Evolutionary conservation across 139 green algal species (phyloP), one percentile per base, ranked within the genome.

Genomic region (Chloropicon primus): DNA sequence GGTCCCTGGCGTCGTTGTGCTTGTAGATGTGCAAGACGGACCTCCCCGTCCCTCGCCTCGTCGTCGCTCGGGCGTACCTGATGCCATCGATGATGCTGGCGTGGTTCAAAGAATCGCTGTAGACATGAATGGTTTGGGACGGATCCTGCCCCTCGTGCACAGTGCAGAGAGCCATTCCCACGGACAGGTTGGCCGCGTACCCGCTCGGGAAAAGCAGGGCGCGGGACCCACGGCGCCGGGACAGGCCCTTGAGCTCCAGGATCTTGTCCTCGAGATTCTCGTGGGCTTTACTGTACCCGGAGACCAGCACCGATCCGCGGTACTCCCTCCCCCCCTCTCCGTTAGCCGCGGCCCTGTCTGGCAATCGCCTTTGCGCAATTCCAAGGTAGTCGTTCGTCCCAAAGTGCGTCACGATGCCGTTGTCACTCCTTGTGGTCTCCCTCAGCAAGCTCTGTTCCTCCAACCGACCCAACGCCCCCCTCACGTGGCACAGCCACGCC

Each of bases 21-120:
- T 87, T 82, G 41, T 86, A 86, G n/a, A 97, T 84, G 25, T 91
- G 79, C 71, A 95, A 28, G 28, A 54, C 53, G 17, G 22, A 24
- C 22, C 77, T 83, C n/a, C 0, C 62, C n/a, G 27, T 79, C 22
- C 29, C 26, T 21, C 23, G 17, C 2, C 73, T 17, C 53, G n/a
- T 80, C 24, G 3, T 54, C 5, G 76, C 74, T 28, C 10, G 1
- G 80, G 76, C 25, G 54, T 22, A 83, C 21, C 90, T 78, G 1
- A 83, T 85, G 1, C 91, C 95, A 76, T 98, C 94, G 72, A 98
- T 91, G 81, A 98, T 98, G 77, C 86, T 94, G 0, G 94, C 94
- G 81, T 98, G 94, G 81, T 98, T 98, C 1, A 98, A 90, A 79
- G 93, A 90, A 73, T 98, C 94, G 3, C 82, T 92, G 72, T 97